Evolutionary conservation across 371 early-diverging fungal genomes (phyloP).

Genomic region (Syncephalastrum racemosum): DNA sequence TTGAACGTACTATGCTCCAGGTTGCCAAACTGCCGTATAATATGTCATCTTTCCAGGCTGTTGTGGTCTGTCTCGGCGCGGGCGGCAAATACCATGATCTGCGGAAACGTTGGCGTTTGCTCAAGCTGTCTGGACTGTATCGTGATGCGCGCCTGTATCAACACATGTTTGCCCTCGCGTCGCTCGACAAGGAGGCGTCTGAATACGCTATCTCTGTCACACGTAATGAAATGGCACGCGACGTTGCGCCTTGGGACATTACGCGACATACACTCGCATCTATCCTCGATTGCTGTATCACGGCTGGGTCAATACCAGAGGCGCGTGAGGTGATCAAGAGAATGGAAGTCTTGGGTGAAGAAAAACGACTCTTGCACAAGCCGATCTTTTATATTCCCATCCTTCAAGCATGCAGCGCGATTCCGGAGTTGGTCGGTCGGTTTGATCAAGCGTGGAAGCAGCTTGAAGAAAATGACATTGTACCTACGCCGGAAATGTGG

Average conservation of each 20-base stretch:
- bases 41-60: slow-evolving; percentile 27
- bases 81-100: slow-evolving; percentile 38
- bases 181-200: slow-evolving; percentile 33
- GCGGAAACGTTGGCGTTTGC: slow-evolving; percentile 40
- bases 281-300: slow-evolving; percentile 43
- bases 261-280: slow-evolving; percentile 29
- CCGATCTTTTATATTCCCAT: slow-evolving; percentile 2
- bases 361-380: too few species aligned
- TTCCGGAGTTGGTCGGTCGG: neutral
- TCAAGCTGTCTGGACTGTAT: slow-evolving; percentile 34
- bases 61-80: slow-evolving; percentile 43
- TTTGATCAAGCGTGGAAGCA: neutral
- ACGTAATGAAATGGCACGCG: slow-evolving; percentile 39
- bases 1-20: slow-evolving; percentile 47
- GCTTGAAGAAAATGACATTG: neutral
- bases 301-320: slow-evolving; percentile 24
- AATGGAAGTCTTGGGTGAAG: slow-evolving; percentile 5
- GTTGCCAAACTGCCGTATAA: slow-evolving; percentile 36
- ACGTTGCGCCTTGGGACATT: slow-evolving; percentile 18
- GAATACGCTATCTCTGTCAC: slow-evolving; percentile 36
- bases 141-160: slow-evolving; percentile 39
- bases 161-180: slow-evolving; percentile 35
- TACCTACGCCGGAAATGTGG: too few species aligned
- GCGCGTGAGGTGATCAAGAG: slow-evolving; percentile 16
- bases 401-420: neutral